These are phyloP conservation scores for Acarospora socialis DNA, from an alignment of 2,329 filamentous ascomycete genomes.

Conservation along the genomic window DNA sequence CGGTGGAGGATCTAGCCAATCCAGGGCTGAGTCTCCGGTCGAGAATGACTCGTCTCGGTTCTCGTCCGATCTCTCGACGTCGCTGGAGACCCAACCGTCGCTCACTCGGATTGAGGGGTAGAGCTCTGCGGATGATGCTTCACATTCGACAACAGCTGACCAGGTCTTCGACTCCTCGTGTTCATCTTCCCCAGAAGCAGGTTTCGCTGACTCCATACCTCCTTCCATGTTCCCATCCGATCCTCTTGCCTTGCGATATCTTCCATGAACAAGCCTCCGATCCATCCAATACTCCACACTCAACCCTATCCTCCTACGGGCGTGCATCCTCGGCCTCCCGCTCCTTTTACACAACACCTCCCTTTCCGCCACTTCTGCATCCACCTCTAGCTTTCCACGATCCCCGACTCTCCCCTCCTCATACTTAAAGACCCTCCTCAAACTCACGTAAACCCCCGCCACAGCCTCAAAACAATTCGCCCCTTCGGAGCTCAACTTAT, in stretches of 20 bases:
- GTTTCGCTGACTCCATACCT: no score
- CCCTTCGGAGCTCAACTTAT: slow-evolving; percentile 29
- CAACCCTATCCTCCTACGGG: slow-evolving; percentile 29
- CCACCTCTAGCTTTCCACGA: slow-evolving; percentile 8
- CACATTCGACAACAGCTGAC: slow-evolving; percentile 33
- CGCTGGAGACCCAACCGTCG: slow-evolving; percentile 33
- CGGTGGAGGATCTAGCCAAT: slow-evolving; percentile 37
- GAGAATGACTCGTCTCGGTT: slow-evolving; percentile 18
- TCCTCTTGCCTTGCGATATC: slow-evolving; percentile 17
- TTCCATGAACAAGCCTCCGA: slow-evolving; percentile 19
- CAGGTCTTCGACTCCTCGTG: slow-evolving; percentile 23
- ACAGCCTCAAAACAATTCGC: slow-evolving; percentile 40
- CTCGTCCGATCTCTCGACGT: slow-evolving; percentile 20
- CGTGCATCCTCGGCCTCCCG: slow-evolving; percentile 34
- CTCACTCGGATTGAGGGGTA: slow-evolving; percentile 35
- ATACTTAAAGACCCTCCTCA: slow-evolving; percentile 33
- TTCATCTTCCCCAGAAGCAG: slow-evolving; percentile 9
- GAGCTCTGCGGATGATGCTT: slow-evolving; percentile 29
- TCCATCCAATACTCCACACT: slow-evolving; percentile 38
- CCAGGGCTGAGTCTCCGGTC: slow-evolving; percentile 20
- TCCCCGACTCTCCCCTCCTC: slow-evolving; percentile 25
- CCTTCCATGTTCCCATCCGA: no score
- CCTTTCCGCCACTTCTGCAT: slow-evolving; percentile 21
- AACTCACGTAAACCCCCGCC: slow-evolving; percentile 33
- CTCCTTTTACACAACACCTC: slow-evolving; percentile 36